Evolutionary conservation across 768 basidiomycete genomes (phyloP), one percentile per base, ranked within the genome.

Genomic region (Suillus sp.): DNA sequence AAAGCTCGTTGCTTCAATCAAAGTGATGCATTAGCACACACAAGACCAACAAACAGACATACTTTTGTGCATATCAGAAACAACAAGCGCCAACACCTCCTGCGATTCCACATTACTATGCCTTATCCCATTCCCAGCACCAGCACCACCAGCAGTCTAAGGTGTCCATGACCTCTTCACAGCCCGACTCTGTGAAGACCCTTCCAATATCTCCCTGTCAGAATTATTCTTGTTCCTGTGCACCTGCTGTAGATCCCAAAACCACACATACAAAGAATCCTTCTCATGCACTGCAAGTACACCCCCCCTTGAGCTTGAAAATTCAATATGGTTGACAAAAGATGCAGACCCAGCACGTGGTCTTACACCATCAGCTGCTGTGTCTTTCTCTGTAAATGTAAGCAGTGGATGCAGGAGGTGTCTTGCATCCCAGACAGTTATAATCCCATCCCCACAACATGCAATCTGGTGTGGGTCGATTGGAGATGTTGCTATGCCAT

Each of bases 361-460:
- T 25, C 78, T 74, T 2, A 83, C 86, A 4, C 89, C 88, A 65
- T 93, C 91, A 0, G 86, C 89, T 16, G 81, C 74, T 1, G 91
- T 92, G 61, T 95, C 93, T 60, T 82, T 86, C 66, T 92, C 90
- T 4, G 88, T 84, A 74, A 95, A 95, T 6, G 82, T 83, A 30
- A 95, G 74, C 11, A 93, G 70, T 1, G 92, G 88, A 53, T 83
- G 81, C 6, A 77, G 74, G 27, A 92, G 76, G 48, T 80, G 84
- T 34, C 94, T 84, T 1, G 83, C 75, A 69, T 96, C 93, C 92
- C 92, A 95, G 13, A 95, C 70, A 1, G 84, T 86, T 20, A 92
- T 83, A 0, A 80, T 72, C 0, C 84, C 86, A 60, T 95, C n/a
- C n/a, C n/a, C n/a, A n/a, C n/a, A n/a, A n/a, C n/a, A n/a, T n/a